A percentile compares a stretch with the other conserved stretches of the same genome.
phyloP scores from a whole-genome alignment of 2,329 filamentous ascomycete genomes.

The Colletotrichum limetticola region DNA sequence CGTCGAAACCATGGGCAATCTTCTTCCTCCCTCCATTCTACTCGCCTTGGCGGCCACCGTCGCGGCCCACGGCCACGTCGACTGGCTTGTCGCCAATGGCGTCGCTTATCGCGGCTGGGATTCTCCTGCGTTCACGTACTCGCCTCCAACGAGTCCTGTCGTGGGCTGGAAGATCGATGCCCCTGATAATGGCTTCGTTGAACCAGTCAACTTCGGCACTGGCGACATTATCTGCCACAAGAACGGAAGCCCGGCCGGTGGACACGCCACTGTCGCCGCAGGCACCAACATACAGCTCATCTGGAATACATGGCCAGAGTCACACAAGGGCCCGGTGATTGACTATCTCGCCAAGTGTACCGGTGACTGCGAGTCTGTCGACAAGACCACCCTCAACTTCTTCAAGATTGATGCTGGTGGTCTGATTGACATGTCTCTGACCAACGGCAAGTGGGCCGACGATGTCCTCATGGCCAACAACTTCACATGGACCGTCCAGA shows the following conservation, averaged over 20 bases:
- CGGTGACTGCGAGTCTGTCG: constrained; percentile 61
- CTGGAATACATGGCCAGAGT: constrained; percentile 74
- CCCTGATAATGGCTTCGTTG: constrained; percentile 56
- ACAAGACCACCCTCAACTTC: constrained; percentile 62
- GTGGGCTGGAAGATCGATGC: constrained; percentile 47
- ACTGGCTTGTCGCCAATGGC: constrained; percentile 42
- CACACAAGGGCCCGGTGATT: constrained; percentile 70
- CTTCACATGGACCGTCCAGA: constrained; percentile 57
- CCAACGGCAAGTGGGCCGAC: constrained; percentile 65
- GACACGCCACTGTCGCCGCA: constrained; percentile 60
- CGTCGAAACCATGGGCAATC: constrained; percentile 15
- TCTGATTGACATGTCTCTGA: constrained; percentile 53
- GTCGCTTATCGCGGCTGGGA: constrained; percentile 53
- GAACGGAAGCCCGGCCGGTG: constrained; percentile 50
- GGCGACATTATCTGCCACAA: constrained; percentile 61
- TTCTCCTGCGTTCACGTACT: constrained; percentile 47
- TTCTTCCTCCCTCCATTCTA: constrained; percentile 30
- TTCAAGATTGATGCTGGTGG: constrained; percentile 70
- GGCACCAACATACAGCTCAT: constrained; percentile 68
- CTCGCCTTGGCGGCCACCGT: constrained; percentile 38
- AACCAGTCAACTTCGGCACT: constrained; percentile 51
- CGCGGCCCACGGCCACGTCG: constrained; percentile 47
- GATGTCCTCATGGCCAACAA: constrained; percentile 61
- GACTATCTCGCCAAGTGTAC: constrained; percentile 67
- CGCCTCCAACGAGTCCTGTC: constrained; percentile 38